phyloP scores from a whole-genome alignment of 1,284 basidiomycete species.

The Waitea zeae region DNA sequence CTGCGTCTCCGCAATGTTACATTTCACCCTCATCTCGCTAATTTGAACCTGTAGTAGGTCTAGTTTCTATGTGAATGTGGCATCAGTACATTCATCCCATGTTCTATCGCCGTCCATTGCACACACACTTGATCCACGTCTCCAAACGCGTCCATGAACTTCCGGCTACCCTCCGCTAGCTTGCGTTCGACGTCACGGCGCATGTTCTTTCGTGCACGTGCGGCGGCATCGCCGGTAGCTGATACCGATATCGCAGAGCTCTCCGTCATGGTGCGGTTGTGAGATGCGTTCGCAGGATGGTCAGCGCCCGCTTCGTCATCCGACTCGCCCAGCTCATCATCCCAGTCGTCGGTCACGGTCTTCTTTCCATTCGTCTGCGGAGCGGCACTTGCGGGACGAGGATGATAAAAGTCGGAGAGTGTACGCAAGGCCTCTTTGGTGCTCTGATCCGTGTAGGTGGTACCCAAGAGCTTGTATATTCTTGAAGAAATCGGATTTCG shows the following conservation, averaged over 20 bases:
- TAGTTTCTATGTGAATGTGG: conserved; percentile 31
- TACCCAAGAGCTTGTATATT: too few relatives aligned
- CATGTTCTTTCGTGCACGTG: conserved; percentile 58
- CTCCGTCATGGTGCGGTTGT: conserved; percentile 6
- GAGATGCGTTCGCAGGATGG: conserved; percentile 7
- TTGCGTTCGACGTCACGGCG: conserved; percentile 72
- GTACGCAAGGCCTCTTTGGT: conserved; percentile 72
- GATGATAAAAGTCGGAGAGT: conserved; percentile 59
- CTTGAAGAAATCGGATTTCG: too few relatives aligned
- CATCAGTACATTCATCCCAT: conserved; percentile 1
- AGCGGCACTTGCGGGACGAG: conserved; percentile 3
- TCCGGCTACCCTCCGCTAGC: conserved; percentile 62
- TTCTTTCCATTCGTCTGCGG: conserved; percentile 13
- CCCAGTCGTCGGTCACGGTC: conserved; percentile 18
- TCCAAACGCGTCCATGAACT: conserved; percentile 69
- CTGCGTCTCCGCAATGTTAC: conserved; percentile 70
- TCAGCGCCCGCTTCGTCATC: conserved; percentile 10
- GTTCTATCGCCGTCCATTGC: conserved; percentile 2
- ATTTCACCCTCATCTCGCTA: conserved; percentile 61
- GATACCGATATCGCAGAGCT: too few relatives aligned
- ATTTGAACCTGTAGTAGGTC: conserved; percentile 61
- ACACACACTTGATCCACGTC: conserved; percentile 72
- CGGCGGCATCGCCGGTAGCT: conserved; percentile 26
- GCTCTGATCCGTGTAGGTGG: too few relatives aligned
- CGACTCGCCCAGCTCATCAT: conserved; percentile 11